A percentile compares a stretch with the other conserved stretches of the same genome.
Conservation (phyloP, 2,329 filamentous ascomycete species). For the Cordyceps javanica region DNA sequence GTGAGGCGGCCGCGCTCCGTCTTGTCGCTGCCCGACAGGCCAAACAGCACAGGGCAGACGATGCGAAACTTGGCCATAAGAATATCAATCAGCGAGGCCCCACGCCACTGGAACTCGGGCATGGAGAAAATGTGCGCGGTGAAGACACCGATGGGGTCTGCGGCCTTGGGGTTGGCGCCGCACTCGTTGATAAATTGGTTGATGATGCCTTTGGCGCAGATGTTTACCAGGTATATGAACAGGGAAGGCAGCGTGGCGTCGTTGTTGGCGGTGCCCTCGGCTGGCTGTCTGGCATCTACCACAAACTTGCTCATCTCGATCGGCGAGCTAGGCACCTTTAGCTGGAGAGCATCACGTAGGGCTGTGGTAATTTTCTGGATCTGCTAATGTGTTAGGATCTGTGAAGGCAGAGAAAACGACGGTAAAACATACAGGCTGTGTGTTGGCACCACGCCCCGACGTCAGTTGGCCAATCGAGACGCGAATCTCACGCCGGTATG, state of each 20-base stretch:
- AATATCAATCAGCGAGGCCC: constrained; percentile 68
- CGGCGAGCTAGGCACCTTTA: constrained; percentile 43
- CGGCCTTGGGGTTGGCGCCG: constrained; percentile 55
- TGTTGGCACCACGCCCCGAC: constrained; percentile 56
- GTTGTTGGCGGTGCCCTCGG: constrained; percentile 46
- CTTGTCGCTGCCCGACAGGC: constrained; percentile 68
- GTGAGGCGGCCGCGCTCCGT: constrained; percentile 59
- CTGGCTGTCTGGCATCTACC: constrained; percentile 36
- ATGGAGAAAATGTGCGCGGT: constrained; percentile 69
- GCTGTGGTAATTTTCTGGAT: constrained; percentile 30
- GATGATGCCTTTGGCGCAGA: constrained; percentile 67
- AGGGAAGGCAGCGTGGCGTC: constrained; percentile 53
- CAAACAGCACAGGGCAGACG: constrained; percentile 79
- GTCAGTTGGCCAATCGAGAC: constrained; percentile 70
- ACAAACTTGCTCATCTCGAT: constrained; percentile 53
- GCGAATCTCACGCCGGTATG: constrained; percentile 65
- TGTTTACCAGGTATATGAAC: constrained; percentile 70
- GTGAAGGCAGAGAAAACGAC: neutral
- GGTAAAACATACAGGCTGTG: constrained; percentile 29
- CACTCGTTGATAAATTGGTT: constrained; percentile 64
- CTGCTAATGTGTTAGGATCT: constrained; percentile 21
- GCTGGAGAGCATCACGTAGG: constrained; percentile 48
- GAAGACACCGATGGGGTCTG: constrained; percentile 74
- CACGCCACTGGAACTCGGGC: constrained; percentile 60
- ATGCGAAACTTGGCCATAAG: constrained; percentile 79